A percentile compares a stretch with the other conserved stretches of the same genome.
Conservation (phyloP, 192 early-diverging fungal genomes). For the Umbelopsis sp. region DNA sequence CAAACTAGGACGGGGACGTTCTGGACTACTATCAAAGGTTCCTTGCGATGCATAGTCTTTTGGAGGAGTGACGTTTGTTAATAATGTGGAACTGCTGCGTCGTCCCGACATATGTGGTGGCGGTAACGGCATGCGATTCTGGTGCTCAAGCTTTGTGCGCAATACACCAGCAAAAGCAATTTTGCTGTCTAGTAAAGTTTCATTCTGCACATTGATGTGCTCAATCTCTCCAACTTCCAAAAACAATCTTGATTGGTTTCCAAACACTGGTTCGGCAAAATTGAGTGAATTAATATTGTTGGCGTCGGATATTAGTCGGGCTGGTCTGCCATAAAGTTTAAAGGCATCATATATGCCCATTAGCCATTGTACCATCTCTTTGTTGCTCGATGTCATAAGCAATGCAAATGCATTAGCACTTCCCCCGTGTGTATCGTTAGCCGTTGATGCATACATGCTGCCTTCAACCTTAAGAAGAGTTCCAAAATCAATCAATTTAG, state of each 20-base stretch:
- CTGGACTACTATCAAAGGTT: neutral
- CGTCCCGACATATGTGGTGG: constrained; percentile 5
- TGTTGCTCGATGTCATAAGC: constrained; percentile 32
- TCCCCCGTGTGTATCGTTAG: constrained; percentile 15
- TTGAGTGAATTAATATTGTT: constrained; percentile 26
- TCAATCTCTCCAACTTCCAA: constrained; percentile 32
- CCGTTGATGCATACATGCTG: constrained; percentile 25
- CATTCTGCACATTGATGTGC: constrained; percentile 20
- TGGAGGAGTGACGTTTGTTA: constrained; percentile 7
- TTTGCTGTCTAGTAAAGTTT: constrained; percentile 23
- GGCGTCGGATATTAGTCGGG: constrained; percentile 36
- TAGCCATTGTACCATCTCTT: constrained; percentile 47
- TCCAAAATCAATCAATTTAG: constrained; percentile 42
- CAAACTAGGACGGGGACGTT: constrained; percentile 3
- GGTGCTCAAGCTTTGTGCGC: constrained; percentile 15
- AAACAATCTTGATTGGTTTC: constrained; percentile 29
- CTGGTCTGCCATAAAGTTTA: constrained; percentile 49
- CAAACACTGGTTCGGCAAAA: constrained; percentile 31
- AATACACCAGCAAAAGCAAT: constrained; percentile 22
- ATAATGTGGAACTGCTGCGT: constrained; percentile 27
- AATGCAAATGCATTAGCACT: constrained; percentile 22
- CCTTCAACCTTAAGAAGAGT: constrained; percentile 48
- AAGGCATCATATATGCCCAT: constrained; percentile 47
- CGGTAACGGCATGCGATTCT: constrained; percentile 6
- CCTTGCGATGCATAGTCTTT: neutral